phyloP scores from a whole-genome alignment of 1,284 basidiomycete genomes.

The Rhodotorula mucilaginosa region DNA sequence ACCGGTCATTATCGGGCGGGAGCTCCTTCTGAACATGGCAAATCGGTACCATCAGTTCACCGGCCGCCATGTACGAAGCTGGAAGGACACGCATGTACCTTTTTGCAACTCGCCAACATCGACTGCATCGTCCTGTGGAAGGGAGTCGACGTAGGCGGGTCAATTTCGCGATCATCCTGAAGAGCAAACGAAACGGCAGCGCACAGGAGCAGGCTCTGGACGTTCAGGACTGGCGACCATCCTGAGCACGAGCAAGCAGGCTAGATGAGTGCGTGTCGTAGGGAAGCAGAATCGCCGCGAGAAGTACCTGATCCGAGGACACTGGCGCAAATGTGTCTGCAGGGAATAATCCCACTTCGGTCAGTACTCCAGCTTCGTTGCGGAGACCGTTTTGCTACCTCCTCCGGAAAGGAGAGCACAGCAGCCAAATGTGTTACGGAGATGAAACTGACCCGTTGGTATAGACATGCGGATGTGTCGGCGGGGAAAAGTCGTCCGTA shows the following conservation, averaged over 20 bases:
- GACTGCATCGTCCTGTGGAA: conserved; percentile 49
- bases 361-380: no score
- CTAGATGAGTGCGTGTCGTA: no score
- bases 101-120: conserved; percentile 50
- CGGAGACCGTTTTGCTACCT: no score
- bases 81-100: background rate
- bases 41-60: background rate
- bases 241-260: conserved; percentile 18
- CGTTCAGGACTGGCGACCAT: conserved; percentile 47
- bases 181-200: background rate
- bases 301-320: conserved; percentile 29
- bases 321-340: conserved; percentile 51
- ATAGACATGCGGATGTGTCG: conserved; percentile 50
- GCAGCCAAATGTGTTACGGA: background rate
- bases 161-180: background rate
- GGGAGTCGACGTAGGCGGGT: background rate
- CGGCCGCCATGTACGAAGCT: no score
- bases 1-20: conserved; percentile 40
- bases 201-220: conserved; percentile 49
- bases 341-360: no score
- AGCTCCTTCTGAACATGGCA: conserved; percentile 28
- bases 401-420: no score
- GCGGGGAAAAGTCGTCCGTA: conserved; percentile 46
- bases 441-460: conserved; percentile 9
- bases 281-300: no score